phyloP scores from a whole-genome alignment of 1,284 basidiomycete species.

The Wallemia ichthyophaga region DNA sequence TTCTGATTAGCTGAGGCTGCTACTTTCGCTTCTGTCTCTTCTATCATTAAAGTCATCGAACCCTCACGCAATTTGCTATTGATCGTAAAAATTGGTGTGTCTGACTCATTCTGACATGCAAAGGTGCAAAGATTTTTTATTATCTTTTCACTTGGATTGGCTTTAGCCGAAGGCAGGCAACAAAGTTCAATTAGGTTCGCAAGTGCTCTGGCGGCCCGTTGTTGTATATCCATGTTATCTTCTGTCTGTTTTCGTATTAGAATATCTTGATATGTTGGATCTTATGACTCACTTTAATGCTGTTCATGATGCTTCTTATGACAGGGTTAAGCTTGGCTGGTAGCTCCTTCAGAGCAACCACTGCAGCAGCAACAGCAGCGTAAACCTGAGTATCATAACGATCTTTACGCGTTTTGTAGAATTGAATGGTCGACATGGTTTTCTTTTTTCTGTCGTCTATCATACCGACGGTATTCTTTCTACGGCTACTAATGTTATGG shows the following conservation, averaged over 20 bases:
- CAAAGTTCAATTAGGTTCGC: constrained; percentile 70
- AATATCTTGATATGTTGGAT: not conserved
- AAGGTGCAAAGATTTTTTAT: constrained; percentile 94
- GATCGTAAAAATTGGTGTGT: constrained; percentile 62
- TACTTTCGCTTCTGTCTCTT: constrained; percentile 12
- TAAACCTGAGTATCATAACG: constrained; percentile 65
- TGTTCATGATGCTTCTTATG: constrained; percentile 91
- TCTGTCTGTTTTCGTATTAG: constrained; percentile 30
- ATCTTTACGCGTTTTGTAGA: constrained; percentile 52
- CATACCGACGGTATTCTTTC: constrained; percentile 32
- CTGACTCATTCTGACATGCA: constrained; percentile 64
- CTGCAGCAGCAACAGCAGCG: constrained; percentile 65
- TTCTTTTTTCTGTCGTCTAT: constrained; percentile 49
- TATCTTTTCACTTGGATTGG: constrained; percentile 58
- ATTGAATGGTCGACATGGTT: constrained; percentile 43
- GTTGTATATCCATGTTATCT: constrained; percentile 63
- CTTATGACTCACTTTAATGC: constrained; percentile 42
- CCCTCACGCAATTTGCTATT: constrained; percentile 31
- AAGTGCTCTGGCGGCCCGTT: constrained; percentile 59
- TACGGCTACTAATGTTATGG: constrained; percentile 38
- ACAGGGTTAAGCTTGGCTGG: constrained; percentile 86
- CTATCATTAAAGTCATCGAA: constrained; percentile 36
- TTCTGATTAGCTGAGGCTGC: constrained; percentile 19
- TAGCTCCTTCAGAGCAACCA: constrained; percentile 50
- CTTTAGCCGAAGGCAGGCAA: constrained; percentile 20